A percentile compares a stretch with the other conserved stretches of the same genome.
These are phyloP conservation scores for Cinnamomum chago DNA, from an alignment of 164 flowering plant species.

Conservation along the genomic window DNA sequence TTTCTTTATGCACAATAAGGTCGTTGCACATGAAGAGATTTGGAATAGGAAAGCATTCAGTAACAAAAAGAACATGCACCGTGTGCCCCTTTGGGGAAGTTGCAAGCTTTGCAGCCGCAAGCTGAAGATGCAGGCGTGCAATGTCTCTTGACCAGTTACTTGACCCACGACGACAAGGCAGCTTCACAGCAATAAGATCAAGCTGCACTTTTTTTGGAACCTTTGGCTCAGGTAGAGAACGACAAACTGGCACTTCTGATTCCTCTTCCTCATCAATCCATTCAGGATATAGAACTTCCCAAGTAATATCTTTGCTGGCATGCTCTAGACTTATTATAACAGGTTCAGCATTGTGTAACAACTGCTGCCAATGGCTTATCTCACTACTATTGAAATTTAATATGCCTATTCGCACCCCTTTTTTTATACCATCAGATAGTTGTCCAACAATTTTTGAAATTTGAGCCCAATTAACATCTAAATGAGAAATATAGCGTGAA, in stretches of 20 bases:
- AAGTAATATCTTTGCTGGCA: conserved; percentile 33
- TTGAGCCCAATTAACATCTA: conserved; percentile 36
- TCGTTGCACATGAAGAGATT: conserved; percentile 63
- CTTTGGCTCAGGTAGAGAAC: conserved; percentile 11
- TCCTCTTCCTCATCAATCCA: conserved; percentile 74
- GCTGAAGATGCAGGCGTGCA: conserved; percentile 58
- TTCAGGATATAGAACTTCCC: conserved; percentile 60
- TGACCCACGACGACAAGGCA: conserved; percentile 37
- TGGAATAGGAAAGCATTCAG: conserved; percentile 52
- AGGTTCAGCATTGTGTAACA: conserved; percentile 24
- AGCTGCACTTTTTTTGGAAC: conserved; percentile 26
- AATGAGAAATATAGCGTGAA: conserved; percentile 39
- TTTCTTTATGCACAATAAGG: conserved; percentile 33
- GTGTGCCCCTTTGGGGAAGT: conserved; percentile 29
- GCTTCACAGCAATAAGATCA: conserved; percentile 53
- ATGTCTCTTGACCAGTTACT: conserved; percentile 56
- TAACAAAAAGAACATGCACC: conserved; percentile 41
- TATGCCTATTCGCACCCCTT: conserved; percentile 31
- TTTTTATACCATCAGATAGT: conserved; percentile 16
- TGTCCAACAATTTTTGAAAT: conserved; percentile 22
- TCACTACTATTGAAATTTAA: conserved; percentile 47
- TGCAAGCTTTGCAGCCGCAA: conserved; percentile 56
- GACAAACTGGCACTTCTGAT: conserved; percentile 33
- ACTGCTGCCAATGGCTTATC: conserved; percentile 29
- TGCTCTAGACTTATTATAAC: conserved; percentile 32